Percentiles rank a stretch among this genome's conserved stretches.
Conservation (phyloP, 1,284 basidiomycete genomes). For the Cutaneotrichosporon mucoides region DNA sequence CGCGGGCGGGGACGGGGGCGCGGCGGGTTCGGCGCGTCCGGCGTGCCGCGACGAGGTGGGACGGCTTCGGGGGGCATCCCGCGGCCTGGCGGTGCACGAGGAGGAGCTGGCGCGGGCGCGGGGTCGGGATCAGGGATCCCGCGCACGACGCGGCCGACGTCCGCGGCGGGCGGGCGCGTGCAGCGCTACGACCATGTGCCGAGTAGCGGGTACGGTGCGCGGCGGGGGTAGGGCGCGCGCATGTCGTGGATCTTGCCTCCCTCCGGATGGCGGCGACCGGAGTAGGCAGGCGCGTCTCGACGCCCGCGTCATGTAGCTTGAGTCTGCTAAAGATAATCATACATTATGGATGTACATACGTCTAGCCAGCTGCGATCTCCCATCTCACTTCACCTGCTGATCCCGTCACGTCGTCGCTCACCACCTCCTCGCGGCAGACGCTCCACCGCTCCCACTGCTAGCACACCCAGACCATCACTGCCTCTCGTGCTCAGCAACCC, state of each 20-base stretch:
- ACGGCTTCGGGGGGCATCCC: too few relatives aligned
- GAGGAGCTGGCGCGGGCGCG: neutral
- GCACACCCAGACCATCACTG: too few relatives aligned
- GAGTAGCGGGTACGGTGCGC: constrained; percentile 46
- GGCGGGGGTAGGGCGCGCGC: neutral
- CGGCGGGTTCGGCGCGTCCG: neutral
- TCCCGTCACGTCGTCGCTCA: too few relatives aligned
- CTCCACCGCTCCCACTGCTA: too few relatives aligned
- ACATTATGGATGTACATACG: neutral
- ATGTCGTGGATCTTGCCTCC: too few relatives aligned
- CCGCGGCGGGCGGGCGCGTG: constrained; percentile 26
- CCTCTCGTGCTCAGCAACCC: too few relatives aligned
- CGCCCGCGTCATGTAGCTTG: too few relatives aligned
- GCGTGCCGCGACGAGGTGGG: constrained; percentile 12
- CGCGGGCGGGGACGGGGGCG: constrained; percentile 3
- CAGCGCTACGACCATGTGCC: constrained; percentile 31
- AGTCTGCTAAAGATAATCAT: neutral
- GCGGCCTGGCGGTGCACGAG: too few relatives aligned
- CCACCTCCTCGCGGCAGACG: too few relatives aligned
- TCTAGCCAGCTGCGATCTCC: neutral
- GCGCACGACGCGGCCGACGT: constrained; percentile 2
- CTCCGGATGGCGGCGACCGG: too few relatives aligned
- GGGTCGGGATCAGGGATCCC: neutral
- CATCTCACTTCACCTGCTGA: too few relatives aligned
- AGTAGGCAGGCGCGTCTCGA: too few relatives aligned